Evolutionary conservation across 2,329 filamentous ascomycete species (phyloP), one percentile per base, ranked within the genome.

Genomic region (Penicillium italicum): DNA sequence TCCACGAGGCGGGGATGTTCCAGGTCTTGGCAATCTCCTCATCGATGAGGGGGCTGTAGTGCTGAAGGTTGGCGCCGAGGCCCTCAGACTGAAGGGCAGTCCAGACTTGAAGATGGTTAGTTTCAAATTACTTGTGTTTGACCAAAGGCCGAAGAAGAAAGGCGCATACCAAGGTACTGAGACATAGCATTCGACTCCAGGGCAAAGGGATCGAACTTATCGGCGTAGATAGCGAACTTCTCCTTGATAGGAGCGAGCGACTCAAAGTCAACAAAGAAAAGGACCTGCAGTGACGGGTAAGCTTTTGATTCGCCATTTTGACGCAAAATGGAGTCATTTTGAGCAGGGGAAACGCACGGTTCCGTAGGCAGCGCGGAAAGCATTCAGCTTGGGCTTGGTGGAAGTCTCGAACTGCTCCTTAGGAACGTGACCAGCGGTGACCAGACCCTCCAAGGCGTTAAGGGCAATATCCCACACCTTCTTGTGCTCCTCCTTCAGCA

Each of bases 1-100:
- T 85, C 90, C 91, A 96, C 65, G 80, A 81, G 18, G 78, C 69
- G 40, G 89, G 87, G 18, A 94, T 65, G 57, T 81, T 80, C 89
- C 89, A 96, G 64, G 84, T 79, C 61, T 77, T 78, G 48, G 81
- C 75, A 49, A 91, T 85, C 79, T 87, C 84, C 65, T 82, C 81
- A 76, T 95, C 88, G 63, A 95, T 83, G 59, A 96, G 74, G 24
- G 90, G 90, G 83, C 90, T 93, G 82, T 96, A 95, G 80, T 96
- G 91, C 82, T 96, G 91, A 44, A 96, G 82, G 80, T 92, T 95
- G 74, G 86, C 88, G 61, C 91, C 91, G 51, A 94, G 81, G 34
- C 91, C 91, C 75, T 94, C 90, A 59, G 87, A 82, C 78, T 91
- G 86, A 51, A 96, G 84, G 1, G 88, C 88, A 33, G 85, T 85